phyloP scores from a whole-genome alignment of 257 asterid genomes.

The Galeopsis tetrahit region DNA sequence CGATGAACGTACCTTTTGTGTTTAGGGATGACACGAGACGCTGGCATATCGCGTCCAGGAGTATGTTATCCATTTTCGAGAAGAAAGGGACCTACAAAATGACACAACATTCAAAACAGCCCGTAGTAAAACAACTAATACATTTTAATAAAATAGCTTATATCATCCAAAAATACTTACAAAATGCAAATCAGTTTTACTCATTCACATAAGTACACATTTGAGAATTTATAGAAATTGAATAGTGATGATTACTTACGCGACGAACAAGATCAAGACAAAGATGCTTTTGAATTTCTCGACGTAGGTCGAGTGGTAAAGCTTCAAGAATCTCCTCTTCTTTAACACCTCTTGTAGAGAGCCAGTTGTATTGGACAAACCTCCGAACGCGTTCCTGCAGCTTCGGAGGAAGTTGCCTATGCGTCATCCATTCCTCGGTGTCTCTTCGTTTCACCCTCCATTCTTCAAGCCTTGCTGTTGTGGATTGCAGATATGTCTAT shows the following conservation, averaged over 20 bases:
- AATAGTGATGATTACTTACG: conserved; percentile 45
- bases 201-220: too few relatives aligned
- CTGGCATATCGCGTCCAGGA: conserved; percentile 87
- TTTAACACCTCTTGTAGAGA: conserved; percentile 84
- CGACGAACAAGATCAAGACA: conserved; percentile 88
- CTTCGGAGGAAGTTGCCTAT: conserved; percentile 78
- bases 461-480: conserved; percentile 86
- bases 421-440: conserved; percentile 97
- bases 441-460: conserved; percentile 86
- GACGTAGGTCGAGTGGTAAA: conserved; percentile 73
- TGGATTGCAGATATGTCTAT: conserved; percentile 83
- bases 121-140: not conserved
- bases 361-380: conserved; percentile 84
- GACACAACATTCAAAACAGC: too few relatives aligned
- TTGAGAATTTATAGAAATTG: not conserved
- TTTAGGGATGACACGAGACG: conserved; percentile 82
- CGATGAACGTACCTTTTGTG: conserved; percentile 72
- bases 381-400: conserved; percentile 82
- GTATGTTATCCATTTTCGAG: conserved; percentile 88
- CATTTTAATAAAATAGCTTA: too few relatives aligned
- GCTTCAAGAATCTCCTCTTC: conserved; percentile 75
- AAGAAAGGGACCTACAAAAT: conserved; percentile 96
- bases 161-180: too few relatives aligned
- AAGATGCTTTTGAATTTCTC: conserved; percentile 87
- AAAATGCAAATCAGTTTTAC: too few relatives aligned